phyloP scores from a whole-genome alignment of 2,329 filamentous ascomycete genomes.

The Fusarium poae region DNA sequence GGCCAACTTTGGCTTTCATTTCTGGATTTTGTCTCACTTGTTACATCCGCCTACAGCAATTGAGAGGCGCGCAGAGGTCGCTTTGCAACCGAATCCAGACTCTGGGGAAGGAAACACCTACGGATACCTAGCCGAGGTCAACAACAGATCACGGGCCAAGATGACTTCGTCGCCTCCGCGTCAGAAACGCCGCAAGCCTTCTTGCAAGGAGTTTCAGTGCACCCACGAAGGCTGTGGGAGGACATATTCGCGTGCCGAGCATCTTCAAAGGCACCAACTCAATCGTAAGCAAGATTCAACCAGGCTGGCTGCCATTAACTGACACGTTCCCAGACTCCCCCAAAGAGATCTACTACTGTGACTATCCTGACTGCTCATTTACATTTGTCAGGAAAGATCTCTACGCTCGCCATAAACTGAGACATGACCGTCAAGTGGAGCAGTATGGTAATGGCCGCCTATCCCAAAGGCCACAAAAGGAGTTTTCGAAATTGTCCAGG shows the following conservation, averaged over 20 bases:
- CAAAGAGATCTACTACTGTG: conserved; percentile 50
- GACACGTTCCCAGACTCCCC: conserved; percentile 45
- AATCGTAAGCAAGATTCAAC: conserved; percentile 38
- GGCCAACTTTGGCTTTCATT: conserved; percentile 10
- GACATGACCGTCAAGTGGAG: conserved; percentile 47
- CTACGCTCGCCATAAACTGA: conserved; percentile 48
- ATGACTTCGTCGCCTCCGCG: conserved; percentile 50
- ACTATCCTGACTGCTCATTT: conserved; percentile 49
- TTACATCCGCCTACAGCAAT: background rate
- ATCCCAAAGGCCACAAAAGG: conserved; percentile 46
- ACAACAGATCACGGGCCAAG: conserved; percentile 29
- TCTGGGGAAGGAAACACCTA: conserved; percentile 6
- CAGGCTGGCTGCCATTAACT: background rate
- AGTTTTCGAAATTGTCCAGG: conserved; percentile 43
- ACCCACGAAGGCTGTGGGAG: conserved; percentile 50
- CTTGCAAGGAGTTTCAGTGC: conserved; percentile 51
- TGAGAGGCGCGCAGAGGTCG: conserved; percentile 6
- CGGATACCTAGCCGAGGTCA: conserved; percentile 21
- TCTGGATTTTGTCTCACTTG: conserved; percentile 14
- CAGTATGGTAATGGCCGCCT: conserved; percentile 48
- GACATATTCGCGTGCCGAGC: conserved; percentile 49
- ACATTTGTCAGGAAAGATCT: conserved; percentile 50
- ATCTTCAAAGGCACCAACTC: conserved; percentile 48
- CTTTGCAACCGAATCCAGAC: background rate
- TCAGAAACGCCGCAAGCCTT: conserved; percentile 51